Base-by-base conservation (phyloP, 257 asterid species). In the Gentiana straminea region DNA sequence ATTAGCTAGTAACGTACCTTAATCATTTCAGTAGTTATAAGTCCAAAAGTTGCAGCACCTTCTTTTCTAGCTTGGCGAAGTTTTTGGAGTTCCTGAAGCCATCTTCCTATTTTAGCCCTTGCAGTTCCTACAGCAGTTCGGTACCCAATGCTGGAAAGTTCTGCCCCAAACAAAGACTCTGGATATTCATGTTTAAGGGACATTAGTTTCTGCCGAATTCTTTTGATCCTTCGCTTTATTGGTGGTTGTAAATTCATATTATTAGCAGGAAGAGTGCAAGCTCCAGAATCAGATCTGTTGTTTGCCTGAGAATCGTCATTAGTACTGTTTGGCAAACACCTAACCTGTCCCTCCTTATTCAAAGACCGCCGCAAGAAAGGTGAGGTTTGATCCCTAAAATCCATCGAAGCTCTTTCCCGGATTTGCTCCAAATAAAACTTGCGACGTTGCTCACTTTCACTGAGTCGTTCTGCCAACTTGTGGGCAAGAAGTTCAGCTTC, bases 401-500 rank as follows among this genome's bases (percentile, higher is more conserved):
- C 98, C 96, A 88, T 92, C 47, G 98, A 85, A 4, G 98, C 98
- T 67, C 79, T 83, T 79, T 92, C 98, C 49, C 97, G 87, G 64
- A 92, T 92, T 74, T 92, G 98, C 73, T 87, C 98, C 59, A 92
- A 80, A 77, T 92, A 92, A 78, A 83, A 74, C 62, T 92, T 87
- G 49, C 98, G 84, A 55, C 98, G 73, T 71, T 81, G 98, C 64
- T 92, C 95, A 53, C 98, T 92, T 82, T 92, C 98, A 48, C 84
- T 76, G 59, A 92, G 95, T 77, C 81, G 81, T 79, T 92, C 97
- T 52, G 95, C 93, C 73, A 92, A 80, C 70, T 79, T 92, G 77
- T 84, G 97, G 70, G 98, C 98, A 71, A 92, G 62, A 57, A 92
- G 94, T 71, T 92, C 98, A 70, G 98, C 97, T 75, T 92, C 98